Evolutionary conservation across 108 stramenopile species (phyloP), one percentile per base, ranked within the genome.

Genomic region (Stephanodiscus minutulus): DNA sequence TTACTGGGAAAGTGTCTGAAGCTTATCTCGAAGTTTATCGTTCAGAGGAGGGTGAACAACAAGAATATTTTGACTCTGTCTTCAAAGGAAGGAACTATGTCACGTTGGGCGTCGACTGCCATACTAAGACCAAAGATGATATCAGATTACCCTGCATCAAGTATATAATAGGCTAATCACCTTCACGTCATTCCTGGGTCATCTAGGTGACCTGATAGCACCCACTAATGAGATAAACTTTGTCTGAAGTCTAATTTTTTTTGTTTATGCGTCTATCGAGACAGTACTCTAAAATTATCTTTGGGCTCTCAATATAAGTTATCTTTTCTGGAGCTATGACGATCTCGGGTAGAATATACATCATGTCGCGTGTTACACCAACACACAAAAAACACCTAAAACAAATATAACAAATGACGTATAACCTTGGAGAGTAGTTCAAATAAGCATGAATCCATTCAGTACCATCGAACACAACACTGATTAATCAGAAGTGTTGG

Each of bases 1-100:
- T 81, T 29, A 66, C 55, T 22, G 84, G 84, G 12, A 73, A 56
- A 24, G 77, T 85, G 13, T 82, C 80, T 7, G 60, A 78, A 43
- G 84, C 81, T 7, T 85, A 79, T 46, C 61, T 44, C 44, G 61
- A 76, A 64, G 67, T 72, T n/a, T 85, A 85, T 64, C 77, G 81
- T 18, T 77, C 84, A 22, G 83, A 84, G 21, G 81, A 63, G 17
- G 73, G 70, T 27, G 72, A 77, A 49, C 68, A 85, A 35, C 73
- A 74, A 68, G 64, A 75, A 21, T 85, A 85, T 64, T 85, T 82
- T 72, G 82, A 85, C 50, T 25, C 70, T 10, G 73, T 85, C 27
- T 74, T 78, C 47, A 74, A 58, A 49, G 54, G 62, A 52, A 62
- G 84, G 36, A 73, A 85, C 64, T 85, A 82, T 70, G 63, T 85